Base-by-base conservation (phyloP, 768 basidiomycete species). In the Hirschioporus abietinus region DNA sequence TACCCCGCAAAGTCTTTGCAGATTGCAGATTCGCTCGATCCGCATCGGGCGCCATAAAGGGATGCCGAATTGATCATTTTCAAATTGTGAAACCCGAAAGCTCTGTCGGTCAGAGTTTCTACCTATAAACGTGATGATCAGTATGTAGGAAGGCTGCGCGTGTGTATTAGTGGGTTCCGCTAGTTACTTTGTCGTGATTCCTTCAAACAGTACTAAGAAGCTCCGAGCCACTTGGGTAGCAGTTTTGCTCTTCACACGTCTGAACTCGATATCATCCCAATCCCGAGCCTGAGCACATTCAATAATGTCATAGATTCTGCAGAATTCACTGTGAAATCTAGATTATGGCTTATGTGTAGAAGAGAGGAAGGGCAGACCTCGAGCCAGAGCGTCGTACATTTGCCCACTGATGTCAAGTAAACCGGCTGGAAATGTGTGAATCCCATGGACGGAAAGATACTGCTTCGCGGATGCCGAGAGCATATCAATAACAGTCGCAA, bases 361-460 rank as follows among this genome's bases (percentile, higher is more conserved):
- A 63, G n/a, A 61, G 30, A 62, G 60, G 30, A 8, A 30, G 30
- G 25, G 72, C 76, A 57, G 58, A 89, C 91, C 83, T 99, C 96
- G 57, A 99, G 88, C 97, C 97, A 99, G 27, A 99, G 80, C 0
- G 95, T 97, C 0, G 95, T 89, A 7, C 97, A 87, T 80, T 99
- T 99, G 7, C 97, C 97, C 30, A 99, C 96, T 1, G 97, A 99
- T 0, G 96, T 98, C 67, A 99, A 82, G 79, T 99, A 96, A 8
- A 96, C 97, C 3, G 97, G 96, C 77, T 99, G 97, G 82, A 95
- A 99, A 77, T 99, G 97, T 5, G 97, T 99, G 81, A 96, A 99
- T 1, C 97, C 97, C 35, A 99, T 84, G 0, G 96, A 94, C 0
- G 97, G 95, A 52, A 98, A 86, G 88, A 76, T 99, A 89, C 72